Base-by-base conservation (phyloP, 2,329 filamentous ascomycete genomes). In the Pyrenophora tritici-repentis region DNA sequence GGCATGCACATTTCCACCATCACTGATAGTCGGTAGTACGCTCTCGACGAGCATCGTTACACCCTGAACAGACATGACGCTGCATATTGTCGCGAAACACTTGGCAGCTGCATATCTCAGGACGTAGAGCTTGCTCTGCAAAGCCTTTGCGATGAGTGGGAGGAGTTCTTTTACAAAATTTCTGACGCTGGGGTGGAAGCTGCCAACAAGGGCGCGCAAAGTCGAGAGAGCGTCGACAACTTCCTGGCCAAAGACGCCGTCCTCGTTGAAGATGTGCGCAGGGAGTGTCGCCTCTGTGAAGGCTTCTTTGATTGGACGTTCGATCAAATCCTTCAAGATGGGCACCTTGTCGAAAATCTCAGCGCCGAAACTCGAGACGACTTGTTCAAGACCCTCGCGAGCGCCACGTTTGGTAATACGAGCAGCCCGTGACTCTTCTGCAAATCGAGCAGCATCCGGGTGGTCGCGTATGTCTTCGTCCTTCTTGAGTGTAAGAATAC, bases 91-190 rank as follows among this genome's bases (percentile, higher is more conserved):
- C 7, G 94, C 95, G 71, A 99, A 86, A 70, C 94, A 97, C 73
- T 99, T 99, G 0, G 94, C 94, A 18, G 94, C 94, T 75, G 93
- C 94, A 74, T 99, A 99, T 33, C 94, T 85, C 70, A 99, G 90
- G 2, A 99, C 91, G 2, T 94, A 95, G 12, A 97, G 81, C 62
- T 88, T 85, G 16, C 90, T 96, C 63, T 93, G 90, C 36, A 99
- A 80, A 3, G 91, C 93, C 73, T 88, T 93, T 62, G 91, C 90
- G 45, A 99, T 86, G 32, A 93, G 80, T 6, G 93, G 91, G 72
- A 97, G 83, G 63, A 97, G 83, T 42, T 87, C 81, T 73, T 95
- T 86, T 36, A 97, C 83, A 75, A 95, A 96, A 1, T 84, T 77
- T 70, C 94, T 84, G 1, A 99, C 81, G 7, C 85, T 83, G 10